Percentiles rank a stretch among this genome's conserved stretches.
Evolutionary conservation across 768 basidiomycete species (phyloP).

Genomic region (Tricholomella constricta): DNA sequence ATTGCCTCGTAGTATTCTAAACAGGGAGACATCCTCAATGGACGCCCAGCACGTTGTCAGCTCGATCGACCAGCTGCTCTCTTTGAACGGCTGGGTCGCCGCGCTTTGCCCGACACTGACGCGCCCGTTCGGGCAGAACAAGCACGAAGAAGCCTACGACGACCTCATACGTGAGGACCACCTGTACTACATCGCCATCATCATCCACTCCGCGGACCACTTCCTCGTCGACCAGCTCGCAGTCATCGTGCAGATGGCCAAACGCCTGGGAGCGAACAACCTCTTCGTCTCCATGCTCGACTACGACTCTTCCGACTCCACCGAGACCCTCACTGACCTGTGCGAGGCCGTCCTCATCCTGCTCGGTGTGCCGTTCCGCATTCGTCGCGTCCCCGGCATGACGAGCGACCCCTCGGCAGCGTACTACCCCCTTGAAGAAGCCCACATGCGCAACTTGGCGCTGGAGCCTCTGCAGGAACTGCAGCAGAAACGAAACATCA

Average conservation of each 20-base stretch:
- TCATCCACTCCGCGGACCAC: constrained; percentile 98
- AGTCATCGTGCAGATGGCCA: constrained; percentile 94
- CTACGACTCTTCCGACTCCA: constrained; percentile 93
- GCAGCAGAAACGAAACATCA: constrained; percentile 69
- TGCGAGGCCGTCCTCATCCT: constrained; percentile 95
- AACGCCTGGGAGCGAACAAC: constrained; percentile 84
- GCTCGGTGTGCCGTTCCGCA: constrained; percentile 90
- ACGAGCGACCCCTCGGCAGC: constrained; percentile 83
- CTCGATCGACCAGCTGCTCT: constrained; percentile 92
- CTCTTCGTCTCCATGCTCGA: constrained; percentile 98
- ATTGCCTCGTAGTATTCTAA: constrained; percentile 59
- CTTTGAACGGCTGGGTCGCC: constrained; percentile 97
- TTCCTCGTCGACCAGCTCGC: constrained; percentile 98
- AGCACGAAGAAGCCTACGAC: constrained; percentile 79
- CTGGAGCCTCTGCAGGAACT: constrained; percentile 90
- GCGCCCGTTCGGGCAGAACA: constrained; percentile 95
- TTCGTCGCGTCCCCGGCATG: constrained; percentile 91
- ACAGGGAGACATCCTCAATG: constrained; percentile 81
- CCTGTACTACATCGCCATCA: constrained; percentile 92
- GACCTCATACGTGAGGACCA: constrained; percentile 83
- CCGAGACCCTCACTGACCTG: constrained; percentile 90
- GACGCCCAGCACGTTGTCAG: constrained; percentile 89
- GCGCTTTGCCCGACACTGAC: constrained; percentile 90
- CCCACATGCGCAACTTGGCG: constrained; percentile 89
- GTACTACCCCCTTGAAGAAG: constrained; percentile 96